Evolutionary conservation across 768 basidiomycete genomes (phyloP).

Genomic region (Calocera cornea): DNA sequence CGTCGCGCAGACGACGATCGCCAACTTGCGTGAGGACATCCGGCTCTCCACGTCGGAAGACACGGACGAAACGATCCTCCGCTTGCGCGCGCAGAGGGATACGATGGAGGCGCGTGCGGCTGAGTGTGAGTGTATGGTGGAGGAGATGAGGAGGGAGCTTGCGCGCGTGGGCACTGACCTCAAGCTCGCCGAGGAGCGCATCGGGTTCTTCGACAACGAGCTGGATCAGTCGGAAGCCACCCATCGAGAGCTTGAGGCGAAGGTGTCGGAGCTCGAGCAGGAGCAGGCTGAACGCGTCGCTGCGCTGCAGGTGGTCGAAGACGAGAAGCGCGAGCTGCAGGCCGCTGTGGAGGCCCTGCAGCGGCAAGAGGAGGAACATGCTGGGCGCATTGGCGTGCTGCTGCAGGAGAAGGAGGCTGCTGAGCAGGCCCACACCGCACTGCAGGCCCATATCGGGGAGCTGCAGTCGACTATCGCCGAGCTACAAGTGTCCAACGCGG

Average conservation of each 20-base stretch:
- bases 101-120: neutral
- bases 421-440: neutral
- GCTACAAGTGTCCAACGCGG: neutral
- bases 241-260: neutral
- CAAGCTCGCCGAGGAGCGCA: neutral
- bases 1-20: neutral
- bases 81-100: neutral
- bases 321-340: neutral
- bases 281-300: neutral
- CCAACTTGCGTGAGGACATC: neutral
- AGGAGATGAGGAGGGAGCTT: neutral
- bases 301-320: neutral
- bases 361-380: neutral
- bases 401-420: neutral
- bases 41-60: neutral
- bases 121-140: neutral
- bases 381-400: neutral
- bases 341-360: neutral
- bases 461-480: neutral
- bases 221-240: neutral
- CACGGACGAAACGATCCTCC: neutral
- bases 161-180: neutral
- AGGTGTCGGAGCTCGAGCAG: neutral
- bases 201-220: neutral
- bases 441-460: neutral